phyloP scores from a whole-genome alignment of 2,329 filamentous ascomycete genomes.

The Exophiala spinifera region DNA sequence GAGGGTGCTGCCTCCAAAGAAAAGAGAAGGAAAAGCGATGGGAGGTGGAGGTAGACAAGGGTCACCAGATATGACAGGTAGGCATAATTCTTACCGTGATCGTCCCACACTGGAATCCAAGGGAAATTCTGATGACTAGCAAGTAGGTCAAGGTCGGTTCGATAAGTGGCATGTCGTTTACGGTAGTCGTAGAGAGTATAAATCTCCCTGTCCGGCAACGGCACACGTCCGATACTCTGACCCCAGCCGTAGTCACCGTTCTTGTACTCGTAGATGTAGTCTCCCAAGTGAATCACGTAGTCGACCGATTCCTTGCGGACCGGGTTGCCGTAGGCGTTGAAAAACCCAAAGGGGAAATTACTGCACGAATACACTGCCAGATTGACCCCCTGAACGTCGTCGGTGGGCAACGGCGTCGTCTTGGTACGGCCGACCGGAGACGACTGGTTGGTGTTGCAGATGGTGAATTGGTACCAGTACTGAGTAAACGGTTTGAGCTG shows the following conservation, averaged over 20 bases:
- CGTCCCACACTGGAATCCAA: conserved; percentile 65
- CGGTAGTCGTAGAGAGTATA: conserved; percentile 53
- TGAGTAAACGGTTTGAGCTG: conserved; percentile 61
- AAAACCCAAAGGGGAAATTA: conserved; percentile 55
- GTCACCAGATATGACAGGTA: background rate
- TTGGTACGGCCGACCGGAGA: conserved; percentile 67
- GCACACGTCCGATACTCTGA: conserved; percentile 51
- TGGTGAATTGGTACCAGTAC: conserved; percentile 64
- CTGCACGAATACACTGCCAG: conserved; percentile 70
- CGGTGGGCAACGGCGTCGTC: conserved; percentile 59
- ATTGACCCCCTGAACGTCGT: conserved; percentile 56
- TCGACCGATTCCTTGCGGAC: conserved; percentile 59
- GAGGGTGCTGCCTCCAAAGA: background rate
- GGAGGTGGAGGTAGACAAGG: no score
- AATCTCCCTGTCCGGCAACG: conserved; percentile 52
- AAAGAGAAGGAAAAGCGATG: no score
- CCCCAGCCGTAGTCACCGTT: conserved; percentile 52
- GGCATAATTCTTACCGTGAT: conserved; percentile 47
- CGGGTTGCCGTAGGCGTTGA: conserved; percentile 42
- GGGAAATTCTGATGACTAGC: conserved; percentile 55
- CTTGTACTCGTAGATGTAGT: conserved; percentile 60
- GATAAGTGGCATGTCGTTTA: conserved; percentile 56
- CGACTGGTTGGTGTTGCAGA: conserved; percentile 61
- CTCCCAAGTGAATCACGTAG: conserved; percentile 57
- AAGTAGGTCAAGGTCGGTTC: conserved; percentile 60